Conservation (phyloP, 1,284 basidiomycete species). For the Mycena citricolor region DNA sequence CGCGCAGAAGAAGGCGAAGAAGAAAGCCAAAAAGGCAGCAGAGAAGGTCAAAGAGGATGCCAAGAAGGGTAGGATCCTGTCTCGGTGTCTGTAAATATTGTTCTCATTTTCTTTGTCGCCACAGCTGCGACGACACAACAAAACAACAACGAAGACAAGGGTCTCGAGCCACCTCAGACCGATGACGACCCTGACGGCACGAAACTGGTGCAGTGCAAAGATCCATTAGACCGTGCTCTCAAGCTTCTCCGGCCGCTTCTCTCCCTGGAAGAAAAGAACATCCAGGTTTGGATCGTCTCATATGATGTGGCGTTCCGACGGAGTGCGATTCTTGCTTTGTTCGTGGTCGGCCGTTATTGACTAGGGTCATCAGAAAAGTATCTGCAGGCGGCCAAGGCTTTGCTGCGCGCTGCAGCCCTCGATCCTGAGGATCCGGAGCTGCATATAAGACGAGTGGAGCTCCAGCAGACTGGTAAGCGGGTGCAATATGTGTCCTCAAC, state of each 20-base stretch:
- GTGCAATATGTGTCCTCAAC: too few species aligned
- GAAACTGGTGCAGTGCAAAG: slow-evolving; percentile 62
- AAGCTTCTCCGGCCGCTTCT: slow-evolving; percentile 74
- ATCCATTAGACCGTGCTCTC: slow-evolving; percentile 77
- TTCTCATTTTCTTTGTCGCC: slow-evolving; percentile 6
- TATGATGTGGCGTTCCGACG: slow-evolving; percentile 84
- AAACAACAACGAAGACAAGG: slow-evolving; percentile 69
- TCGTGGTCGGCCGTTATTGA: slow-evolving; percentile 1
- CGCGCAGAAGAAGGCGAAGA: slow-evolving; percentile 84
- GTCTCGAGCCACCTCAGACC: slow-evolving; percentile 61
- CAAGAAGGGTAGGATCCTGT: slow-evolving; percentile 50
- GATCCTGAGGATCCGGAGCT: slow-evolving; percentile 65
- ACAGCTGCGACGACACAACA: slow-evolving; percentile 33
- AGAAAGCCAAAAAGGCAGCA: slow-evolving; percentile 87
- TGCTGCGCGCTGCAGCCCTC: slow-evolving; percentile 59
- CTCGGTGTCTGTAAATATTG: background rate
- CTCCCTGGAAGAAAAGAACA: slow-evolving; percentile 47
- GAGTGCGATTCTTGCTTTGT: slow-evolving; percentile 46
- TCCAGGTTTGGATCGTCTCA: slow-evolving; percentile 73
- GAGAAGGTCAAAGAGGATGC: slow-evolving; percentile 65
- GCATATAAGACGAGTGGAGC: slow-evolving; percentile 69
- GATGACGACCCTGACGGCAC: slow-evolving; percentile 86
- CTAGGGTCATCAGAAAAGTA: slow-evolving; percentile 63
- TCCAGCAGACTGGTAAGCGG: slow-evolving; percentile 54
- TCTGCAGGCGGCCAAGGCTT: slow-evolving; percentile 74